phyloP scores from a whole-genome alignment of 306 rosid genomes.

The Malus sieversii region DNA sequence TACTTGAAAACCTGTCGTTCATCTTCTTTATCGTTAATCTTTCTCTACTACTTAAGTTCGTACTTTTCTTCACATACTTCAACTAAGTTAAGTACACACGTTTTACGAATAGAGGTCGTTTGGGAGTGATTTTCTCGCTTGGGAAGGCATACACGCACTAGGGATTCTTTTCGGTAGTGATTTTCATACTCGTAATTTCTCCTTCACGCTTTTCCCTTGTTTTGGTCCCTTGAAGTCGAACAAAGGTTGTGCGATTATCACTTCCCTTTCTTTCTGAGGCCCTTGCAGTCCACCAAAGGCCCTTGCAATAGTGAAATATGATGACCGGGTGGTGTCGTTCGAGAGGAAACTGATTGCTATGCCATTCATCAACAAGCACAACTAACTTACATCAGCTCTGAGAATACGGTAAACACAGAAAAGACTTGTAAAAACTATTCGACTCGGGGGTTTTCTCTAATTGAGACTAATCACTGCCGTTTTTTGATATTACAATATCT shows the following conservation, averaged over 20 bases:
- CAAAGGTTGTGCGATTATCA: neutral
- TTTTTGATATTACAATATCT: neutral
- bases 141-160: neutral
- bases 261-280: neutral
- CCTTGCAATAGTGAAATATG: neutral
- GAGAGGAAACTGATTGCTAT: neutral
- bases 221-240: too few species aligned
- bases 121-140: neutral
- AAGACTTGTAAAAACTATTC: neutral
- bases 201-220: neutral
- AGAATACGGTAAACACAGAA: neutral
- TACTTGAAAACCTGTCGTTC: too few species aligned
- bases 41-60: too few species aligned
- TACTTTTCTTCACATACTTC: too few species aligned
- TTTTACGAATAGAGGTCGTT: too few species aligned
- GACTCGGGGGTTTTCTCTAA: neutral
- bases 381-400: neutral
- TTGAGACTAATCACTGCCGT: neutral
- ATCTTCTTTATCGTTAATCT: too few species aligned
- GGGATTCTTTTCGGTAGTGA: neutral
- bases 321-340: neutral
- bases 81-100: too few species aligned
- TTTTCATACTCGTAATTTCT: neutral
- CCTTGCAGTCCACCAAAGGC: too few species aligned
- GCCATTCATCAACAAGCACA: neutral